Conservation (phyloP, 352 stramenopile genomes). For the Phytophthora lateralis region DNA sequence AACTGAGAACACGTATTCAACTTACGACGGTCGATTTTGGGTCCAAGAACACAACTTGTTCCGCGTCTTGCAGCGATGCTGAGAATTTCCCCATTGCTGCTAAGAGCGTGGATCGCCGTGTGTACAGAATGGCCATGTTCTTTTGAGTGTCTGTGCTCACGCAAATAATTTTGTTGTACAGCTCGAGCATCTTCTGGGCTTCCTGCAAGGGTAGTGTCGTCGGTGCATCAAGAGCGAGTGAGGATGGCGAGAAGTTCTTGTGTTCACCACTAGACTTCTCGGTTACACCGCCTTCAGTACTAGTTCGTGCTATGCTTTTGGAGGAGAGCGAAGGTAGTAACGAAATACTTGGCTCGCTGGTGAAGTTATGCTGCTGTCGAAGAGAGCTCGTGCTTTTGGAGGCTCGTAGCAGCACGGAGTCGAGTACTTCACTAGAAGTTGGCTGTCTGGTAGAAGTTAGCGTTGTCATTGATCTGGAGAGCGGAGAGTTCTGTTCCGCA, state of each 20-base stretch:
- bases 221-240: slow-evolving; percentile 32
- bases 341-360: slow-evolving; percentile 24
- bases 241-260: slow-evolving; percentile 21
- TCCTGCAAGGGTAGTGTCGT: slow-evolving; percentile 30
- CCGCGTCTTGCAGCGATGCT: slow-evolving; percentile 54
- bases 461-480: slow-evolving; percentile 16
- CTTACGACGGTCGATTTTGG: slow-evolving; percentile 59
- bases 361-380: slow-evolving; percentile 37
- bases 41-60: slow-evolving; percentile 54
- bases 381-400: slow-evolving; percentile 41
- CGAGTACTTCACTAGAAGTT: slow-evolving; percentile 15
- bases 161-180: slow-evolving; percentile 74
- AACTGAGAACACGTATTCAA: neutral
- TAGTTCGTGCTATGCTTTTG: slow-evolving; percentile 6
- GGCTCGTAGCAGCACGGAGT: slow-evolving; percentile 39
- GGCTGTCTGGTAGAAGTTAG: slow-evolving; percentile 7
- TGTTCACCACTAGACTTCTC: slow-evolving; percentile 19
- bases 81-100: slow-evolving; percentile 55
- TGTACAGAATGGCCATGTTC: slow-evolving; percentile 66
- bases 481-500: slow-evolving; percentile 13
- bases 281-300: slow-evolving; percentile 1
- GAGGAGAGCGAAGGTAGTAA: slow-evolving; percentile 27
- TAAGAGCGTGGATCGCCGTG: slow-evolving; percentile 62
- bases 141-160: slow-evolving; percentile 51
- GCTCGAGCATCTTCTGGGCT: slow-evolving; percentile 50